These are phyloP conservation scores for Dictyostelium brefeldianum DNA, from an alignment of 78 protist species.

Conservation along the genomic window DNA sequence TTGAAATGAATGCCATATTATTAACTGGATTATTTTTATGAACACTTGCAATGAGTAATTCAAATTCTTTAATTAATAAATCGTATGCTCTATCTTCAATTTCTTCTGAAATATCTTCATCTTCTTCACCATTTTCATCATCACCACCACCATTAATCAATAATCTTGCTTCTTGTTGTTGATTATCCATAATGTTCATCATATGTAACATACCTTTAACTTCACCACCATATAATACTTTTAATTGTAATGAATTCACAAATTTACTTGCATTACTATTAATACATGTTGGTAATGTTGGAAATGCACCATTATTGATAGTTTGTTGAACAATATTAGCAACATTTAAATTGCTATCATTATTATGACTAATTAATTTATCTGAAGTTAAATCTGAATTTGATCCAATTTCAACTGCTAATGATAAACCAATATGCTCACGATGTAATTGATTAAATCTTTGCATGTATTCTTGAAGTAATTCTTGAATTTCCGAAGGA, in stretches of 20 bases:
- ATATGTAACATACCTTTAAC: constrained; percentile 69
- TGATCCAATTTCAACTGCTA: constrained; percentile 79
- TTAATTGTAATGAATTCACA: constrained; percentile 48
- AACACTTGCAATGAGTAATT: constrained; percentile 5
- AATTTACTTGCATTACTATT: constrained; percentile 64
- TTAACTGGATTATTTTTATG: constrained; percentile 24
- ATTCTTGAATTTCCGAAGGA: constrained; percentile 68
- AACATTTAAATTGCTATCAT: not conserved
- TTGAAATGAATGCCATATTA: constrained; percentile 27
- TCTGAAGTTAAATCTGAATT: not conserved
- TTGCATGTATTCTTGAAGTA: constrained; percentile 72
- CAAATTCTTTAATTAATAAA: constrained; percentile 58
- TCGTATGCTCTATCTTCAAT: constrained; percentile 46
- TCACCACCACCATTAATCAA: not conserved
- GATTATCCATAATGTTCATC: constrained; percentile 29
- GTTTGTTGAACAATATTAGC: not conserved
- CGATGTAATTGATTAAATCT: constrained; percentile 15
- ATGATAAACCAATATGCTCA: constrained; percentile 79
- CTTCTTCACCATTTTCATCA: constrained; percentile 14
- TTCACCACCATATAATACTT: constrained; percentile 78
- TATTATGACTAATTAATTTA: not conserved
- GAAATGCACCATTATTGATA: not conserved
- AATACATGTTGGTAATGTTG: not conserved
- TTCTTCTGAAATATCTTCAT: not conserved
- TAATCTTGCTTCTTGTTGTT: not conserved